These are phyloP conservation scores for Dioscorea dumetorum DNA, from an alignment of 106 monocot genomes.

Conservation along the genomic window DNA sequence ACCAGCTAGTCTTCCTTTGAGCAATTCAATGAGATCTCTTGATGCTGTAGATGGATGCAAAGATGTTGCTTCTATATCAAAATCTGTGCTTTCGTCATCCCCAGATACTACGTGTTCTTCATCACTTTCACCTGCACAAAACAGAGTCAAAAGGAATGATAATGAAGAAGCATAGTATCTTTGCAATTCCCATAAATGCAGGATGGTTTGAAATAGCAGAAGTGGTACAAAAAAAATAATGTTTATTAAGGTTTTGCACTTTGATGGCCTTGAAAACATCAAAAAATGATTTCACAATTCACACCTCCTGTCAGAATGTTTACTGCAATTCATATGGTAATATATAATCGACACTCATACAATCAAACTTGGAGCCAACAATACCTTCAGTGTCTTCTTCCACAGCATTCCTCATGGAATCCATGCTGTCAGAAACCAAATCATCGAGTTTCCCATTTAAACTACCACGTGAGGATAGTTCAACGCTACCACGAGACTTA, in stretches of 20 bases:
- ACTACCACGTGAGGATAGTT: conserved; percentile 14
- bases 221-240: neutral
- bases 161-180: neutral
- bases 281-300: neutral
- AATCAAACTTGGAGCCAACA: neutral
- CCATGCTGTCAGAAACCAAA: conserved; percentile 6
- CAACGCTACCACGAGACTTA: conserved; percentile 27
- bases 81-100: conserved; percentile 12
- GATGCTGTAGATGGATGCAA: conserved; percentile 16
- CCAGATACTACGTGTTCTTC: conserved; percentile 18
- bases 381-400: conserved; percentile 33
- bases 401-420: conserved; percentile 6
- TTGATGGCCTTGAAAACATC: neutral
- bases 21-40: conserved; percentile 25
- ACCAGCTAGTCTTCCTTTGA: conserved; percentile 19
- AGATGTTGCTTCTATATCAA: neutral
- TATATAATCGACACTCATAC: neutral
- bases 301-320: neutral
- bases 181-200: neutral
- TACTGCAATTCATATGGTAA: neutral
- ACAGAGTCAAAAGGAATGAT: neutral
- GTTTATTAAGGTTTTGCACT: neutral
- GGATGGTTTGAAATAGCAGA: neutral
- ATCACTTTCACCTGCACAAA: conserved; percentile 21
- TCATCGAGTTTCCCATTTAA: conserved; percentile 13